A percentile compares a stretch with the other conserved stretches of the same genome.
Evolutionary conservation across 1,284 basidiomycete genomes (phyloP).

Genomic region (Ceratobasidium sp.): DNA sequence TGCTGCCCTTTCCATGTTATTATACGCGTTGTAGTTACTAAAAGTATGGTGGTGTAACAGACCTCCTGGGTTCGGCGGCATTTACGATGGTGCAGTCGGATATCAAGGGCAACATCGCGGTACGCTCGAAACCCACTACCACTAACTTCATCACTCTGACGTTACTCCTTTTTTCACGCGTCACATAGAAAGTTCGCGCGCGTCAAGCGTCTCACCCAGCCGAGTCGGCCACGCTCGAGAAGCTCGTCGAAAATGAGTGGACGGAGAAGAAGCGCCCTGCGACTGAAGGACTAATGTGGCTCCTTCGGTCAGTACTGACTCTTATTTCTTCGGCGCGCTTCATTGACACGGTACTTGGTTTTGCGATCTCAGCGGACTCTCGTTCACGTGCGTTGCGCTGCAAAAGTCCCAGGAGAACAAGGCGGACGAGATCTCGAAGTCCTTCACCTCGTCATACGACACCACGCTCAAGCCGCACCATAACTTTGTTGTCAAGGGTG

Average conservation of each 20-base stretch:
- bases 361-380: conserved; percentile 70
- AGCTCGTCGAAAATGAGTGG: conserved; percentile 88
- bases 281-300: conserved; percentile 94
- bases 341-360: background rate
- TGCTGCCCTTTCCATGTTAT: conserved; percentile 53
- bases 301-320: conserved; percentile 71
- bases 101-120: conserved; percentile 92
- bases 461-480: conserved; percentile 72
- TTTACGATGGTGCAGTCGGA: conserved; percentile 91
- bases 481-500: conserved; percentile 87
- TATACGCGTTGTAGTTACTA: conserved; percentile 10
- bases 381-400: conserved; percentile 91
- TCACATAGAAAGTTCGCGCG: conserved; percentile 84
- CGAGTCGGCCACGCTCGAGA: conserved; percentile 84
- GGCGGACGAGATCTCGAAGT: conserved; percentile 76
- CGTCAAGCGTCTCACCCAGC: conserved; percentile 78
- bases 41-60: conserved; percentile 62
- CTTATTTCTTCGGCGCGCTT: background rate
- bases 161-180: background rate
- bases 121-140: conserved; percentile 59
- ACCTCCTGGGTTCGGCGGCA: conserved; percentile 89
- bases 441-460: conserved; percentile 89
- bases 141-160: background rate
- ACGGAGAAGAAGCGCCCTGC: conserved; percentile 88
- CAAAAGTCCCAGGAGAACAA: conserved; percentile 78